Evolutionary conservation across 2,329 filamentous ascomycete species (phyloP), one percentile per base, ranked within the genome.

Genomic region (Calonectria fujianensis): DNA sequence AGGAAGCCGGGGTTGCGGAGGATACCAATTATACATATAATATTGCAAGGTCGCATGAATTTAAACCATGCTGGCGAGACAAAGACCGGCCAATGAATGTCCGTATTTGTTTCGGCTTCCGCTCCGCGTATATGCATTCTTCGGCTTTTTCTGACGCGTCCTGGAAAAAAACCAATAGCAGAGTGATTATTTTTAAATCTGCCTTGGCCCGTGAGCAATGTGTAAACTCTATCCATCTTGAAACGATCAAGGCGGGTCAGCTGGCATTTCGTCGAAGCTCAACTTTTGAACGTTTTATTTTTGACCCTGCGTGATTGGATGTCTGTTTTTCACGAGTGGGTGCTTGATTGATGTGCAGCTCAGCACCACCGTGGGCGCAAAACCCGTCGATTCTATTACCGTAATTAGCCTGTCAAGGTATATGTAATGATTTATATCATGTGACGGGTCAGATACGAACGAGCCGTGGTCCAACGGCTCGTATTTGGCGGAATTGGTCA

Each of bases 141-240:
- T 24, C 45, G 45, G 45, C n/a, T 24, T 24, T 48, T 48, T 48
- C 45, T 48, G 20, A 48, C n/a, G 45, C 45, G n/a, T 24, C n/a
- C 45, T 13, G 7, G 10, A 10, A 20, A 45, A 45, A 45, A 45
- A 45, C 41, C 18, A 18, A n/a, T n/a, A 24, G 45, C 6, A 48
- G 45, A 48, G 13, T 48, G 45, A 48, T 48, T 24, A 48, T 48
- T 61, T 61, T 35, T 37, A 39, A 61, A 61, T 61, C 57, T 61
- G 57, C 57, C 57, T 61, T 61, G 57, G 57, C 29, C 57, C 57
- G 57, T 61, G 57, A 20, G 35, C 24, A 35, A 61, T 32, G 31
- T 61, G 35, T 24, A 61, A 61, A 61, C 57, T 61, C n/a, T 61
- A 61, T 35, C 37, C 37, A 61, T 37, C n/a, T 24, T 39, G 57